These are phyloP conservation scores for Backusella psychrophila DNA, from an alignment of 192 early-diverging fungal species.

Conservation along the genomic window DNA sequence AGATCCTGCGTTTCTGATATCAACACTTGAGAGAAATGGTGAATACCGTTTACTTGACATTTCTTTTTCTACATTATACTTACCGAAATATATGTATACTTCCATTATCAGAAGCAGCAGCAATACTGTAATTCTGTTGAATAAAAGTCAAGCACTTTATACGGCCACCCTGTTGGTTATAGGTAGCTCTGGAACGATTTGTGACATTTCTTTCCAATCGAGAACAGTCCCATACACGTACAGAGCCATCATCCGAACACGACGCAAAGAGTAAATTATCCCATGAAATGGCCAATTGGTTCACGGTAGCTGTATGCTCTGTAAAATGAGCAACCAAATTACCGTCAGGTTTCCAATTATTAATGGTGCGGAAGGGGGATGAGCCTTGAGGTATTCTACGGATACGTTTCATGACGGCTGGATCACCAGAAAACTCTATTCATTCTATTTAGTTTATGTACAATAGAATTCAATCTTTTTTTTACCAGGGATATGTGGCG, in stretches of 20 bases:
- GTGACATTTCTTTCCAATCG: conserved; percentile 84
- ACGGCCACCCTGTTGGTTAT: conserved; percentile 68
- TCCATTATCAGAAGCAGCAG: conserved; percentile 78
- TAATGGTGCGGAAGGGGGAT: conserved; percentile 37
- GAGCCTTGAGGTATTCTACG: conserved; percentile 38
- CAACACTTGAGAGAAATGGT: conserved; percentile 37
- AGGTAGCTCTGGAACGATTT: conserved; percentile 69
- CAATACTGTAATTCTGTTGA: conserved; percentile 75
- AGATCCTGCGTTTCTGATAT: conserved; percentile 42
- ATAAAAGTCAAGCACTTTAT: conserved; percentile 79
- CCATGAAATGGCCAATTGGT: conserved; percentile 63
- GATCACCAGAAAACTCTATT: conserved; percentile 28
- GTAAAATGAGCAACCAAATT: conserved; percentile 75
- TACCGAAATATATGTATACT: conserved; percentile 73
- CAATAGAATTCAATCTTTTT: too few relatives aligned
- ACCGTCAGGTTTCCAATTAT: conserved; percentile 75
- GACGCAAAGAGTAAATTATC: conserved; percentile 78
- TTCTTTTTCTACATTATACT: conserved; percentile 9
- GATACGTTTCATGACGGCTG: conserved; percentile 25
- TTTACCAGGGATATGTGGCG: conserved; percentile 31
- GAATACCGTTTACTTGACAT: background rate
- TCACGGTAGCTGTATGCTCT: conserved; percentile 82
- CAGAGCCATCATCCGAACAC: conserved; percentile 79
- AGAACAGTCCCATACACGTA: conserved; percentile 81
- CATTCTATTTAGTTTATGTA: background rate